A percentile compares a stretch with the other conserved stretches of the same genome.
These are phyloP conservation scores for Tuber aestivum DNA, from an alignment of 495 filamentous ascomycete species.

Conservation along the genomic window DNA sequence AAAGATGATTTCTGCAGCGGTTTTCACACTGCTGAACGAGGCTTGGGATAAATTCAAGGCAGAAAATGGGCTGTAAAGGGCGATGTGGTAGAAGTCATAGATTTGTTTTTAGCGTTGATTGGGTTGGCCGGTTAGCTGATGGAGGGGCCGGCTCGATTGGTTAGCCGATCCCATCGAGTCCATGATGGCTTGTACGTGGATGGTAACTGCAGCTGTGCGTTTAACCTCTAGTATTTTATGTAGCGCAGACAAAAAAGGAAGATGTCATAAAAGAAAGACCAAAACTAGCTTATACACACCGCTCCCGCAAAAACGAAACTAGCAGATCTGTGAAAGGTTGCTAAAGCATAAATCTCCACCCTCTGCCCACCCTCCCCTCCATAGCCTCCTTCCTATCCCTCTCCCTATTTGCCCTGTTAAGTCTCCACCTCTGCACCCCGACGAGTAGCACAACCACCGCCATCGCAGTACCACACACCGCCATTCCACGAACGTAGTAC, in stretches of 20 bases:
- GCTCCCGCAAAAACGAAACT: neutral
- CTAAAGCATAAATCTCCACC: conserved; percentile 37
- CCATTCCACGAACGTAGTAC: conserved; percentile 62
- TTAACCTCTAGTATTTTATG: neutral
- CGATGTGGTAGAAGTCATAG: neutral
- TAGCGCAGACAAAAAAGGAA: neutral
- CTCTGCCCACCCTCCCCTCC: conserved; percentile 34
- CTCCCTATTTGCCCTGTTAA: conserved; percentile 58
- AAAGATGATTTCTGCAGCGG: conserved; percentile 80
- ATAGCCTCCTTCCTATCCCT: conserved; percentile 52
- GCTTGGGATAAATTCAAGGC: conserved; percentile 96
- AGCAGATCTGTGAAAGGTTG: neutral
- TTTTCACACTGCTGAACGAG: conserved; percentile 91
- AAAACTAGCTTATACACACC: neutral
- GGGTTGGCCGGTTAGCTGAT: neutral
- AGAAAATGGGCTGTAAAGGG: conserved; percentile 68
- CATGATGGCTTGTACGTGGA: neutral
- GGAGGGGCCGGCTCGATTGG: neutral
- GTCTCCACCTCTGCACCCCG: conserved; percentile 51
- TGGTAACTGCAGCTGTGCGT: neutral
- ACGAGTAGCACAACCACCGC: conserved; percentile 59
- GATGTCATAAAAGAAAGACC: neutral
- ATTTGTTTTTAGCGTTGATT: neutral
- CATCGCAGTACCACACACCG: conserved; percentile 66
- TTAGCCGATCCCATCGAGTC: neutral